phyloP scores from a whole-genome alignment of 139 green algal species.

The Bryopsis sp. region DNA sequence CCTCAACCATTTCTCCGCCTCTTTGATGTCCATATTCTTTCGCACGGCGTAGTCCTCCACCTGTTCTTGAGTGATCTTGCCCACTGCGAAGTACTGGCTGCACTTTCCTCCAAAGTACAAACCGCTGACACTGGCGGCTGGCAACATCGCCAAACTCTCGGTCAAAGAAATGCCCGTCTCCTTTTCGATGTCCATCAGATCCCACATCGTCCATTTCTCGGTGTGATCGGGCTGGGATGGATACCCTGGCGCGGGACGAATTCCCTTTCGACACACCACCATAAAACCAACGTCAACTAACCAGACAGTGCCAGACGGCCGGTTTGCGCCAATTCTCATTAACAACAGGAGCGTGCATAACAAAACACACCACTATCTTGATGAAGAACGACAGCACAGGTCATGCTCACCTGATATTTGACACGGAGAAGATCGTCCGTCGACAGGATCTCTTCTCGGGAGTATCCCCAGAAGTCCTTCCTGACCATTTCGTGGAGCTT shows the following conservation, averaged over 20 bases:
- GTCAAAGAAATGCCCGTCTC: constrained; percentile 81
- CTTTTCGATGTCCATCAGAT: constrained; percentile 75
- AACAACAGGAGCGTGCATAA: no score
- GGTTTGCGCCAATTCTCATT: no score
- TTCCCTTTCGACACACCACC: constrained; percentile 52
- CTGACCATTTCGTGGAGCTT: constrained; percentile 85
- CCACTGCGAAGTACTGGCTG: constrained; percentile 93
- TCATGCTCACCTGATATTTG: constrained; percentile 76
- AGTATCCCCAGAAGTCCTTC: constrained; percentile 90
- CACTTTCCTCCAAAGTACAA: constrained; percentile 86
- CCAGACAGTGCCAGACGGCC: no score
- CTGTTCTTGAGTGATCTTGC: constrained; percentile 93
- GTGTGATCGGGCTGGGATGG: constrained; percentile 97
- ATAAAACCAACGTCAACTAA: no score
- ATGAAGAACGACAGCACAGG: no score
- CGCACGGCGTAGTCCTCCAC: constrained; percentile 80
- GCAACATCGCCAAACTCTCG: constrained; percentile 93
- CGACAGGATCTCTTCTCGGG: constrained; percentile 70
- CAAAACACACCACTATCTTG: no score
- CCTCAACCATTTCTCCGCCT: constrained; percentile 78
- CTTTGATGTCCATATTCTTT: constrained; percentile 78
- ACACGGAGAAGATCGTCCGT: constrained; percentile 96
- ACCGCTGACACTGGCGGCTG: constrained; percentile 81
- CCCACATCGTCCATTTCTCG: constrained; percentile 95
- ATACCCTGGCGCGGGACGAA: constrained; percentile 95